Evolutionary conservation across 495 filamentous ascomycete species (phyloP).

Genomic region (Talaromyces thailandensis): DNA sequence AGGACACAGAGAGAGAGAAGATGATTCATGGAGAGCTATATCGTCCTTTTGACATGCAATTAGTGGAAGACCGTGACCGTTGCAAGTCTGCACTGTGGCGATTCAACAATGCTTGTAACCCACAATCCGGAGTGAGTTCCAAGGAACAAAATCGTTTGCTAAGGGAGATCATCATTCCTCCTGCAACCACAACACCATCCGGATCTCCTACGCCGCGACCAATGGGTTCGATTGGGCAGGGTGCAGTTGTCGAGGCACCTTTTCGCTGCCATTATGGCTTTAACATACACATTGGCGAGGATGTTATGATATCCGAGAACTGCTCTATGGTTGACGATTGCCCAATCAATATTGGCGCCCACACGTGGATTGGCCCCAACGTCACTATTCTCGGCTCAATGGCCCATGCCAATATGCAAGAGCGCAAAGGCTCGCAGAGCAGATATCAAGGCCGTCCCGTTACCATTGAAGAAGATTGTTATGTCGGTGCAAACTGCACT

Average conservation of each 20-base stretch:
- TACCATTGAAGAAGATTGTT: conserved; percentile 80
- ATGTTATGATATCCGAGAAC: conserved; percentile 77
- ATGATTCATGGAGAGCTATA: conserved; percentile 84
- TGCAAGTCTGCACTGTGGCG: conserved; percentile 78
- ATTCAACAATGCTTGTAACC: conserved; percentile 86
- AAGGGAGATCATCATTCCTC: conserved; percentile 56
- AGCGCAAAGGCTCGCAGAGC: conserved; percentile 65
- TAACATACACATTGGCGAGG: conserved; percentile 81
- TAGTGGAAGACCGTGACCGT: conserved; percentile 77
- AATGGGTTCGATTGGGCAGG: conserved; percentile 59
- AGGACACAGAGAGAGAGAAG: conserved; percentile 81
- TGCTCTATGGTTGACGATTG: conserved; percentile 82
- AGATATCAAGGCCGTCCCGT: conserved; percentile 64
- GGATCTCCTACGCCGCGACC: conserved; percentile 24
- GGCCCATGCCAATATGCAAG: conserved; percentile 65
- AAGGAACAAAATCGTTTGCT: conserved; percentile 76
- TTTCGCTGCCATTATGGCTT: conserved; percentile 96
- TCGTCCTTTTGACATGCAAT: conserved; percentile 63
- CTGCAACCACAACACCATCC: conserved; percentile 34
- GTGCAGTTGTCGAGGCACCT: conserved; percentile 76
- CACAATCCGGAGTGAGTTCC: conserved; percentile 61
- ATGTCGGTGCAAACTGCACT: conserved; percentile 76
- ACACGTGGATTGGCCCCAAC: conserved; percentile 75
- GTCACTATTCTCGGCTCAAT: conserved; percentile 78
- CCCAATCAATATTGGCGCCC: conserved; percentile 62